Evolutionary conservation across 139 green algal species (phyloP), one percentile per base, ranked within the genome.

Genomic region (Tetraselmis striata): DNA sequence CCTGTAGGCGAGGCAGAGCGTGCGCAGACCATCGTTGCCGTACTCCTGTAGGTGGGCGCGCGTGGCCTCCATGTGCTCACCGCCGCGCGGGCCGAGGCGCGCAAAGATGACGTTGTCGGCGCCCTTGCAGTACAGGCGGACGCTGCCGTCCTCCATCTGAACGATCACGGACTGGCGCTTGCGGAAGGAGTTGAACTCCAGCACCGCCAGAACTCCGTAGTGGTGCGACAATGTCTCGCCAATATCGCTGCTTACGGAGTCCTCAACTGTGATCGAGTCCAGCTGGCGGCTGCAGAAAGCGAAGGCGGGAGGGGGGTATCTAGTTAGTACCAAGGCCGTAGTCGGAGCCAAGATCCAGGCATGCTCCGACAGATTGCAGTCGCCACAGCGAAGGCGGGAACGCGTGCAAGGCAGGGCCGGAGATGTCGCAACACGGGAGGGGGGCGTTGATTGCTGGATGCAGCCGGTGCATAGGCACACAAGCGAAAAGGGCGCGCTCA

Each of bases 11-110:
- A 96, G 84, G 87, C 92, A 96, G 76, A 98, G 89, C 11, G 95
- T 98, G 80, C 95, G 91, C 83, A 98, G 87, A 23, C 95, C 95
- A 1, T 92, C 91, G 0, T 81, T 83, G 30, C 93, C 94, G 80
- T 93, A 98, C 80, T 95, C 90, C 86, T 95, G 92, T 89, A 97
- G 86, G 81, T 92, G 86, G 74, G 86, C 74, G 23, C 84, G 29
- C 31, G 86, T 88, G 26, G 83, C 79, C 25, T 76, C 58, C n/a
- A 32, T 26, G 31, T 31, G 77, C 27, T 82, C 86, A 29, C 83
- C 58, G 23, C 27, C 25, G 18, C 45, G 11, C 45, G 45, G 24
- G 23, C 26, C 28, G 5, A 85, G 79, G 31, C 81, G 29, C 45
- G 76, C 31, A 30, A 83, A 59, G 79, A 97, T 94, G 2, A 94